Base-by-base conservation (phyloP, 257 asterid species). In the Solanum sitiens region DNA sequence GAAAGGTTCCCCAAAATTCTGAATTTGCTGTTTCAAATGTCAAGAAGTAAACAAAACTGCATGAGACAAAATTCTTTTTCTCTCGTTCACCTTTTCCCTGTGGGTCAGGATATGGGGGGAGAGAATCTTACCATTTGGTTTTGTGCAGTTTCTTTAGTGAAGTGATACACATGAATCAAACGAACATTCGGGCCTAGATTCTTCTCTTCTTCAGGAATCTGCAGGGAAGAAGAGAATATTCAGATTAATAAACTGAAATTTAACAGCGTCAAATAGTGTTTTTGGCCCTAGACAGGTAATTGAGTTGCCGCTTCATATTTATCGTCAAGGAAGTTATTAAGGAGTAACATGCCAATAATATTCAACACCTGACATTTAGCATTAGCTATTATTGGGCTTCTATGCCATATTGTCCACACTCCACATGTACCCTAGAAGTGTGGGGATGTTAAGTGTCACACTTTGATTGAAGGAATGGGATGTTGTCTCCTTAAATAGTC, bases 101-200 rank as follows among this genome's bases (percentile, higher is more conserved):
- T 39, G 30, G 23, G 18, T 37, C 13, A 13, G 11, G 8, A 71
- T 35, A 13, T 11, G 65, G 56, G 84, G 6, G 76, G 85, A 61
- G 32, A 71, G 87, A 76, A 80, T 84, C 83, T 80, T 88, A 91
- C 96, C 93, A 89, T 89, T 88, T 93, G 95, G 88, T 93, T 93
- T 89, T 93, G 95, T 77, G 90, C 87, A 79, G 89, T 92, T 88
- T 91, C 96, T 61, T 89, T 88, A 89, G 82, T 88, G 86, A 91
- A 91, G 88, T 93, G 96, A 89, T 93, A 92, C 37, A 93, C 93
- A 90, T 91, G 96, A 92, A 92, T 91, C 93, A 93, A 88, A 89
- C 90, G 91, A 90, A 90, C 93, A 83, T 70, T 65, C 45, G 63
- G 89, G 75, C 89, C 91, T 8, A 91, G 89, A 87, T 88, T 87